These are phyloP conservation scores for Chlamydomonas sp. DNA, from an alignment of 139 green algal species.

Conservation along the genomic window DNA sequence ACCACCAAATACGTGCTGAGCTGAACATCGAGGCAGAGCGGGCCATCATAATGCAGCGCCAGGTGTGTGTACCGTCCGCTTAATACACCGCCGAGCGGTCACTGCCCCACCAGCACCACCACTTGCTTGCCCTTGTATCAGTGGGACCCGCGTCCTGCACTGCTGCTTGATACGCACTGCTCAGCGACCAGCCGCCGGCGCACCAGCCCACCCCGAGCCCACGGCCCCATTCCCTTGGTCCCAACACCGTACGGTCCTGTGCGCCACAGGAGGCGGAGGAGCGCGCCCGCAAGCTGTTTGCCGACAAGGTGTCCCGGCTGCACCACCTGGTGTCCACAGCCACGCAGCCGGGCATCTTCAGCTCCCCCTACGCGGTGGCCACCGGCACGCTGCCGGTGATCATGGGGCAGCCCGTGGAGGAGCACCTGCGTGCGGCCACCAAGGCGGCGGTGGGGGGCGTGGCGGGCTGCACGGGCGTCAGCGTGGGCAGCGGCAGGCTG, in stretches of 20 bases:
- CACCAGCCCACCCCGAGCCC: neutral
- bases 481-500: neutral
- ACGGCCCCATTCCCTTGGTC: neutral
- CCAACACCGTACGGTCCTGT: constrained; percentile 6
- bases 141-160: neutral
- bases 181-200: neutral
- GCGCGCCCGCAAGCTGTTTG: constrained; percentile 50
- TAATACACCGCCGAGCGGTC: neutral
- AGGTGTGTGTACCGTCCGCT: neutral
- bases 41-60: constrained; percentile 32
- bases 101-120: neutral
- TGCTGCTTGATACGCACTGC: neutral
- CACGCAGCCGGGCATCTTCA: constrained; percentile 67
- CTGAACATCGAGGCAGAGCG: constrained; percentile 51
- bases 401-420: constrained; percentile 62
- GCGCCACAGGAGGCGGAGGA: constrained; percentile 43
- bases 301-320: constrained; percentile 53
- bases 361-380: constrained; percentile 58
- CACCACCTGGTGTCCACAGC: constrained; percentile 73
- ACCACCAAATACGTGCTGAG: constrained; percentile 45
- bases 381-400: constrained; percentile 58
- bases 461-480: constrained; percentile 2
- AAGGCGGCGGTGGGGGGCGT: neutral
- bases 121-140: neutral
- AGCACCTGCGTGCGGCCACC: constrained; percentile 53